phyloP scores from a whole-genome alignment of 2,329 filamentous ascomycete genomes.

The Microdochium nivale region DNA sequence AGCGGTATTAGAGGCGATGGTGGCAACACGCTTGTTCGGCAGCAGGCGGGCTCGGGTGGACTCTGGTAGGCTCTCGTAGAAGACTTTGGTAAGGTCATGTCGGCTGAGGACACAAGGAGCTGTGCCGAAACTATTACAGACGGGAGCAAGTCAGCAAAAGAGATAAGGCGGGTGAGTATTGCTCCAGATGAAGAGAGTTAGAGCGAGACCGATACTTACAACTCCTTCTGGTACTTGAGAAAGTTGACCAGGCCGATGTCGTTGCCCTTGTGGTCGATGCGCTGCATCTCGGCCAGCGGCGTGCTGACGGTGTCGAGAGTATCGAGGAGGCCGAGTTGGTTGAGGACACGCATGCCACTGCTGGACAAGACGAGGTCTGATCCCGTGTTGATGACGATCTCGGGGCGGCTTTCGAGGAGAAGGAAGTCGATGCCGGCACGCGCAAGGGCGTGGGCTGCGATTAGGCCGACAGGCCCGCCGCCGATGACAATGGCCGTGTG shows the following conservation, averaged over 20 bases:
- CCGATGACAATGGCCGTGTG: conserved; percentile 1
- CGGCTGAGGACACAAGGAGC: conserved; percentile 22
- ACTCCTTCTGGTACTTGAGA: conserved; percentile 13
- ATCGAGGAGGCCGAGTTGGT: conserved; percentile 22
- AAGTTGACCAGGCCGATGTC: conserved; percentile 13
- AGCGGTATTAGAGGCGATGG: conserved; percentile 8
- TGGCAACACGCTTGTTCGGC: conserved; percentile 14
- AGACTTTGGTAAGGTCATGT: conserved; percentile 20
- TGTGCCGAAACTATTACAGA: conserved; percentile 14
- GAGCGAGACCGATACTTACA: conserved; percentile 11
- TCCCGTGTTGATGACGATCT: conserved; percentile 16
- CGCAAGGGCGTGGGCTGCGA: conserved; percentile 14
- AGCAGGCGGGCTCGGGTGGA: conserved; percentile 16
- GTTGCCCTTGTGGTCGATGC: conserved; percentile 16
- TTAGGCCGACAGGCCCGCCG: conserved; percentile 14
- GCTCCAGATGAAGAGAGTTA: too few relatives aligned
- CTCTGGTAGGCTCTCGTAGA: conserved; percentile 20
- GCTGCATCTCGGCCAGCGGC: conserved; percentile 10
- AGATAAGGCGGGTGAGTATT: background rate
- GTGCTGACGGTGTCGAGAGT: conserved; percentile 12
- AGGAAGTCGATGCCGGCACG: conserved; percentile 21
- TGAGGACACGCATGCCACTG: conserved; percentile 16
- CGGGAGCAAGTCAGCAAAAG: background rate
- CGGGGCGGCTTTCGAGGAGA: conserved; percentile 21
- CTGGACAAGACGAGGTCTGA: conserved; percentile 19